phyloP scores from a whole-genome alignment of 2,329 filamentous ascomycete genomes.

The Didymella pomorum region DNA sequence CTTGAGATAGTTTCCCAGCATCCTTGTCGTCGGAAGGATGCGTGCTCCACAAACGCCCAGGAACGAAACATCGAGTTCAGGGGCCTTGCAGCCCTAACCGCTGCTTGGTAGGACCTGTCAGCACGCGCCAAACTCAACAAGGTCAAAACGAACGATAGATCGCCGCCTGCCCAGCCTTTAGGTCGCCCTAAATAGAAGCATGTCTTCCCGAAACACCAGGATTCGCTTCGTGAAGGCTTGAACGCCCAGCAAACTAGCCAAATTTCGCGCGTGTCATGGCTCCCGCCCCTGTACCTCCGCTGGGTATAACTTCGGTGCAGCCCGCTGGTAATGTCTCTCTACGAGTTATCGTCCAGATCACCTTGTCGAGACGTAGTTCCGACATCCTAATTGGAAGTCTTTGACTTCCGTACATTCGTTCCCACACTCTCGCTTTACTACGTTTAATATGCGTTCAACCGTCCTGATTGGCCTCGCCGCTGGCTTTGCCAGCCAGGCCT shows the following conservation, averaged over 20 bases:
- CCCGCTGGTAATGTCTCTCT: slow-evolving; percentile 15
- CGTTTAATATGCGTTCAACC: slow-evolving; percentile 41
- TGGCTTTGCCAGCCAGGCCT: slow-evolving; percentile 38
- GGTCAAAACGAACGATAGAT: slow-evolving; percentile 26
- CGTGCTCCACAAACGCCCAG: slow-evolving; percentile 31
- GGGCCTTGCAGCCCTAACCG: slow-evolving; percentile 26
- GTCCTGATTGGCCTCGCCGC: slow-evolving; percentile 46
- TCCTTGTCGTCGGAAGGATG: slow-evolving; percentile 13
- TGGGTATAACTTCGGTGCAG: slow-evolving; percentile 35
- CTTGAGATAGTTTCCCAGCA: slow-evolving; percentile 1
- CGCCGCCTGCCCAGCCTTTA: slow-evolving; percentile 28
- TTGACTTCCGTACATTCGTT: slow-evolving; percentile 52
- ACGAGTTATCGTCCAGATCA: slow-evolving; percentile 37
- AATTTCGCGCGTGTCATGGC: slow-evolving; percentile 36
- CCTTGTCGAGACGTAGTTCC: slow-evolving; percentile 27
- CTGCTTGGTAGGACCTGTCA: slow-evolving; percentile 16
- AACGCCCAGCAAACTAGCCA: slow-evolving; percentile 38
- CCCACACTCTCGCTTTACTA: slow-evolving; percentile 38
- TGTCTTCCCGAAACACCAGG: slow-evolving; percentile 22
- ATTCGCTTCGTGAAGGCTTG: slow-evolving; percentile 29
- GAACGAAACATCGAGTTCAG: slow-evolving; percentile 25
- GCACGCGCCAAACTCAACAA: slow-evolving; percentile 17
- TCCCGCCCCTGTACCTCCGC: slow-evolving; percentile 21
- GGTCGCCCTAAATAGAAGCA: slow-evolving; percentile 32
- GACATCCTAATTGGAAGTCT: slow-evolving; percentile 40